Evolutionary conservation across 2,329 filamentous ascomycete species (phyloP).

Genomic region (Fusarium sp.): DNA sequence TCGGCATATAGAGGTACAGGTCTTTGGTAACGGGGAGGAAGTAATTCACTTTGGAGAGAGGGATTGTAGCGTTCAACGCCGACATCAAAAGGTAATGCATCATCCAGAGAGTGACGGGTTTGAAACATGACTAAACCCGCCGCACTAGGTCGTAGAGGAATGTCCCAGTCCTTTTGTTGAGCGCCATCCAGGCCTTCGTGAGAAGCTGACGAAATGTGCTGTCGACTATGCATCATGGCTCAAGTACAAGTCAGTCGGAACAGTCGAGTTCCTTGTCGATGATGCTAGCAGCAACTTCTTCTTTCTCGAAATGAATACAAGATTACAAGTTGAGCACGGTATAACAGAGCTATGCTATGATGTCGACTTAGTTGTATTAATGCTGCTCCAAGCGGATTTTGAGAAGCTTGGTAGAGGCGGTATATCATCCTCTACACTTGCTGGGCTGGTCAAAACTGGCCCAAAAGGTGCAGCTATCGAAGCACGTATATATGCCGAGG

Average conservation of each 20-base stretch:
- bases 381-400: neutral
- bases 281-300: neutral
- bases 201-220: neutral
- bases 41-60: neutral
- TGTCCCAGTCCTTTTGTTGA: neutral
- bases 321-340: neutral
- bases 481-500: too few species aligned
- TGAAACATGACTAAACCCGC: too few species aligned
- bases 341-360: neutral
- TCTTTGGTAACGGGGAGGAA: neutral
- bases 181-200: neutral
- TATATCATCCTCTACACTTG: too few species aligned
- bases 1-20: neutral
- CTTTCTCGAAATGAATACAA: neutral
- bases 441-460: too few species aligned
- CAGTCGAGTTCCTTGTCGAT: neutral
- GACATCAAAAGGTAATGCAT: too few species aligned
- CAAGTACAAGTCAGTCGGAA: neutral
- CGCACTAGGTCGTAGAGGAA: neutral
- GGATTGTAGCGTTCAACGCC: neutral
- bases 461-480: too few species aligned
- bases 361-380: neutral
- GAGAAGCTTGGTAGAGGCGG: too few species aligned
- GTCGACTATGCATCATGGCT: neutral
- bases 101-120: too few species aligned